phyloP scores from a whole-genome alignment of 1,139 yeast genomes.

The Entelexis paramagnoliae region DNA sequence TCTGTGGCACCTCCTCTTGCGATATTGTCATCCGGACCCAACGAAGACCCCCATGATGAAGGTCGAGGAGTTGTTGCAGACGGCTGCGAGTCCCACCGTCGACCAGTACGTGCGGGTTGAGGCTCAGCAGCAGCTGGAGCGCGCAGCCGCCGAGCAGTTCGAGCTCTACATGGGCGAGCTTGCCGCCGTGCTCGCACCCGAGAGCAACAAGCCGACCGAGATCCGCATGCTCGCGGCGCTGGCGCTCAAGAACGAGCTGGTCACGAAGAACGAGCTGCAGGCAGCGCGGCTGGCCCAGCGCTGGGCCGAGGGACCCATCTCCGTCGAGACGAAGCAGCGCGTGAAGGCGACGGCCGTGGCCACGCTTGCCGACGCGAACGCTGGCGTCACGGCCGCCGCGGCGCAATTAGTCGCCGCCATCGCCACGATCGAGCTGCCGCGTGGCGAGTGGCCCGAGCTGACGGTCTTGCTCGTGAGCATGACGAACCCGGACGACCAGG shows the following conservation, averaged over 20 bases:
- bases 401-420: conserved; percentile 95
- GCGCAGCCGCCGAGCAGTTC: conserved; percentile 67
- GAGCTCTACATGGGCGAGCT: conserved; percentile 60
- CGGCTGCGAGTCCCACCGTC: conserved; percentile 42
- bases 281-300: conserved; percentile 33
- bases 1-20: conserved; percentile 5
- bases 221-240: conserved; percentile 89
- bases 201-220: conserved; percentile 45
- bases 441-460: conserved; percentile 78
- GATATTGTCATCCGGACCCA: conserved; percentile 1
- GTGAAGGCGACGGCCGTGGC: conserved; percentile 54
- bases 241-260: conserved; percentile 74
- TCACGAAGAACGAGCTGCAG: conserved; percentile 47
- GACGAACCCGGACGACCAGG: conserved; percentile 59
- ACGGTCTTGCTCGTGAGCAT: conserved; percentile 75
- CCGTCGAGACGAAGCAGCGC: conserved; percentile 44
- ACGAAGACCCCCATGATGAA: conserved; percentile 39
- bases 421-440: conserved; percentile 87
- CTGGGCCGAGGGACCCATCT: conserved; percentile 46
- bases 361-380: conserved; percentile 56
- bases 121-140: conserved; percentile 71
- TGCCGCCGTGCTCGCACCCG: conserved; percentile 59
- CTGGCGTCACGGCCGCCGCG: conserved; percentile 74
- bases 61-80: conserved; percentile 63
- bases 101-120: conserved; percentile 58